phyloP scores from a whole-genome alignment of 1,284 basidiomycete species.

The Apiotrichum sp. region DNA sequence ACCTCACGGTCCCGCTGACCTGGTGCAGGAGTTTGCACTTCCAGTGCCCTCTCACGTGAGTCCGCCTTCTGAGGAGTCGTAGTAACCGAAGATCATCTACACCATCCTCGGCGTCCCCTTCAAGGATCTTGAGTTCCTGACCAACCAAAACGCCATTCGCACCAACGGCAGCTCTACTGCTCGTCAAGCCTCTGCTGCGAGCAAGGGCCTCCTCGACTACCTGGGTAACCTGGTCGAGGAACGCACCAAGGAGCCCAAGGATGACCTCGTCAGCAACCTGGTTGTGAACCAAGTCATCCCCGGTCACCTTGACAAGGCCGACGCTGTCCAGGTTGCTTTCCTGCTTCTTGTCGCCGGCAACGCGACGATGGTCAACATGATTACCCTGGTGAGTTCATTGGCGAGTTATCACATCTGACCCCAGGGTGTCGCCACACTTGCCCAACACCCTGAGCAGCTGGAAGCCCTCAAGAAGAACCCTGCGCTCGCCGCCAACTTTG shows the following conservation, averaged over 20 bases:
- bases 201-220: constrained; percentile 4
- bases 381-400: constrained; percentile 1
- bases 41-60: constrained; percentile 6
- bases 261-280: constrained; percentile 6
- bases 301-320: constrained; percentile 4
- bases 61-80: too few relatives aligned
- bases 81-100: constrained; percentile 4
- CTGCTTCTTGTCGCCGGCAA: constrained; percentile 13
- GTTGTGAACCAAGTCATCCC: constrained; percentile 1
- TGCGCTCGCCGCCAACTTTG: constrained; percentile 6
- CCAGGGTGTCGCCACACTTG: constrained; percentile 10
- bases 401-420: background rate
- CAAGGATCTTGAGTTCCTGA: constrained; percentile 12
- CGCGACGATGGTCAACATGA: constrained; percentile 16
- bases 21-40: constrained; percentile 9
- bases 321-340: constrained; percentile 12
- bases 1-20: background rate
- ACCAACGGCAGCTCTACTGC: constrained; percentile 8
- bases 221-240: constrained; percentile 5
- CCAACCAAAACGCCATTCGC: constrained; percentile 7
- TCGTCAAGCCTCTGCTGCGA: constrained; percentile 4
- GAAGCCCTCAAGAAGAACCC: constrained; percentile 7
- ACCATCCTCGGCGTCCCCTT: constrained; percentile 12
- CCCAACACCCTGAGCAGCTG: constrained; percentile 7
- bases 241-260: constrained; percentile 3